Percentiles rank a stretch among this genome's conserved stretches.
Conservation (phyloP, 768 basidiomycete species). For the Cyclocybe cylindracea region DNA sequence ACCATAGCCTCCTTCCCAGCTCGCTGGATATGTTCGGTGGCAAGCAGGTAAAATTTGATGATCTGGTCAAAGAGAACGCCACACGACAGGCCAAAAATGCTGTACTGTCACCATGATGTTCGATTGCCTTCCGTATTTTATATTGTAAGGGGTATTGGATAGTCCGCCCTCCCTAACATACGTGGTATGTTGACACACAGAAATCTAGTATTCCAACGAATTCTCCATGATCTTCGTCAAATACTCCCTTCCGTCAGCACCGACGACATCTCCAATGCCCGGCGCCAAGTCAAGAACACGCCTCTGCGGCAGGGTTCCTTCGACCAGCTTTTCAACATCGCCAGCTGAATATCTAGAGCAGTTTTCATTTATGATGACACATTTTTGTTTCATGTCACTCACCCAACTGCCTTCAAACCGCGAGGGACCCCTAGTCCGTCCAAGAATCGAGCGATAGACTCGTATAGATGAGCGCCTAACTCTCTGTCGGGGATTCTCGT, state of each 20-base stretch:
- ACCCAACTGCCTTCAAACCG: slow-evolving; percentile 80
- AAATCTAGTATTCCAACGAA: slow-evolving; percentile 72
- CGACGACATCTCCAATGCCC: slow-evolving; percentile 80
- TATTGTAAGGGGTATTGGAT: too few species aligned
- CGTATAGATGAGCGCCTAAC: slow-evolving; percentile 76
- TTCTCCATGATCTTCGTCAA: slow-evolving; percentile 78
- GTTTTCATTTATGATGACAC: neutral
- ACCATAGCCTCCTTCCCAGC: slow-evolving; percentile 16
- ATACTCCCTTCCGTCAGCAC: slow-evolving; percentile 82
- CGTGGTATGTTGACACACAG: too few species aligned
- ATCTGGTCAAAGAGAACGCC: slow-evolving; percentile 42
- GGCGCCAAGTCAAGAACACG: slow-evolving; percentile 93
- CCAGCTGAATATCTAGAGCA: slow-evolving; percentile 53
- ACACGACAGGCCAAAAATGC: slow-evolving; percentile 16
- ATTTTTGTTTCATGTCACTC: slow-evolving; percentile 12
- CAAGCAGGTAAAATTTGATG: slow-evolving; percentile 58
- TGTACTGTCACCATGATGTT: neutral
- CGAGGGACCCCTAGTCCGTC: slow-evolving; percentile 84
- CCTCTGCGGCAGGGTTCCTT: slow-evolving; percentile 90
- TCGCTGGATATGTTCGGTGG: slow-evolving; percentile 77
- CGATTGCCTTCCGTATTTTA: too few species aligned
- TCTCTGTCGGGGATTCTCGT: slow-evolving; percentile 75
- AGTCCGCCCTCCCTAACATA: too few species aligned
- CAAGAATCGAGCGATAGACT: slow-evolving; percentile 87
- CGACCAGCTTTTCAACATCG: slow-evolving; percentile 77